A percentile compares a stretch with the other conserved stretches of the same genome.
These are phyloP conservation scores for Trichoderma koningii DNA, from an alignment of 2,329 filamentous ascomycete species.

Conservation along the genomic window DNA sequence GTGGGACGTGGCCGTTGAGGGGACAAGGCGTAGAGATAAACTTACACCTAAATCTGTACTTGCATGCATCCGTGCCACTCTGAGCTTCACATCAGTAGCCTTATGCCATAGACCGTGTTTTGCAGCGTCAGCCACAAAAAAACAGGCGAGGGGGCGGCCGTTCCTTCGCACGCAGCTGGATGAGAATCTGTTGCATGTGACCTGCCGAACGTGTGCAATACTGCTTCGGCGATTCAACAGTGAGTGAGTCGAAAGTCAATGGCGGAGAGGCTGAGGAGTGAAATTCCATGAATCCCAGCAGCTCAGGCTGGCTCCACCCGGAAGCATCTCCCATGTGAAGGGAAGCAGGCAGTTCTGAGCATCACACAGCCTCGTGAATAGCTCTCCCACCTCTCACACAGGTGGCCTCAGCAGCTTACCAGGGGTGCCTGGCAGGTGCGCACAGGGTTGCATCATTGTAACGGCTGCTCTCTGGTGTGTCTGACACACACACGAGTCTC, in stretches of 20 bases:
- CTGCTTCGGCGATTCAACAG: background rate
- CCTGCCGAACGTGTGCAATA: background rate
- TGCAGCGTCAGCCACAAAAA: constrained; percentile 1
- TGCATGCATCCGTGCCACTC: too few species aligned
- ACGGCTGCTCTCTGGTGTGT: background rate
- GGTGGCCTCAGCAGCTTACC: background rate
- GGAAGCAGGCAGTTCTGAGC: background rate
- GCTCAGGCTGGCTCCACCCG: constrained; percentile 14
- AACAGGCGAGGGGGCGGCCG: background rate
- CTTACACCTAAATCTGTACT: background rate
- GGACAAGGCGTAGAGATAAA: constrained; percentile 5
- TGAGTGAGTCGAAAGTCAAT: background rate
- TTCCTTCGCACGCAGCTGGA: background rate
- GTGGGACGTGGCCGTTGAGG: background rate
- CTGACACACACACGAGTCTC: background rate
- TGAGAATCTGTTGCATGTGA: background rate
- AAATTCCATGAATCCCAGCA: constrained; percentile 35
- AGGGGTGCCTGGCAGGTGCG: background rate
- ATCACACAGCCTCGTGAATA: background rate
- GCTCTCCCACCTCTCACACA: background rate
- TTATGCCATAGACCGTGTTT: background rate
- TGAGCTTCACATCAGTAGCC: background rate
- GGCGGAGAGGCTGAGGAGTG: constrained; percentile 13
- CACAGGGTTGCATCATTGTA: background rate
- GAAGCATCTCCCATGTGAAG: constrained; percentile 10